Conservation (phyloP, 495 filamentous ascomycete species). For the Penicillium bialowiezense region DNA sequence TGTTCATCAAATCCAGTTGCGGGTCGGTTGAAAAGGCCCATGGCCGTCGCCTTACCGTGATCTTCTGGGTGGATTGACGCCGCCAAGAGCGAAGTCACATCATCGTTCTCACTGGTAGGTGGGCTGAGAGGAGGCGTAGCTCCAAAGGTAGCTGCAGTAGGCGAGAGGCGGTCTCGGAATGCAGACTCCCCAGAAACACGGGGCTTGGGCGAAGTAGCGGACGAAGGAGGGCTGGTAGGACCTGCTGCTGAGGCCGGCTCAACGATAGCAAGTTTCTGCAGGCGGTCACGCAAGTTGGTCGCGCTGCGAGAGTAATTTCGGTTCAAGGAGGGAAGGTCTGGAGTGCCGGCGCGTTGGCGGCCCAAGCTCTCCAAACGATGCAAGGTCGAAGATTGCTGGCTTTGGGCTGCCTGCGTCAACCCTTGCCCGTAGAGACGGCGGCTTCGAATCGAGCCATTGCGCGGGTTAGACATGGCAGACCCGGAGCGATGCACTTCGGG, state of each 20-base stretch:
- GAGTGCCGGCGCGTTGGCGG: slow-evolving; percentile 43
- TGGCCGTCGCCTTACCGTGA: slow-evolving; percentile 78
- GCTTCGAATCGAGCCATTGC: slow-evolving; percentile 58
- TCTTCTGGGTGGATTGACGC: slow-evolving; percentile 71
- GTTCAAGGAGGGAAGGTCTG: slow-evolving; percentile 36
- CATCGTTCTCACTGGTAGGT: slow-evolving; percentile 66
- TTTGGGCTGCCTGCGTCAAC: slow-evolving; percentile 73
- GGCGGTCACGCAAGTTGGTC: slow-evolving; percentile 53
- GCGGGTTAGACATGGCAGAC: slow-evolving; percentile 28
- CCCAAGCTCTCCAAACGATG: slow-evolving; percentile 76
- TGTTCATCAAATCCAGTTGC: slow-evolving; percentile 74
- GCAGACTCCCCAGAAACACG: slow-evolving; percentile 17
- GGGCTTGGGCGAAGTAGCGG: slow-evolving; percentile 34
- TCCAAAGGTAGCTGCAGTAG: slow-evolving; percentile 29
- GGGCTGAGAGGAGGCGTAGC: slow-evolving; percentile 69
- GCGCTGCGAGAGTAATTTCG: slow-evolving; percentile 52
- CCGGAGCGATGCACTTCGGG: slow-evolving; percentile 11
- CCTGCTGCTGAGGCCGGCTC: slow-evolving; percentile 36
- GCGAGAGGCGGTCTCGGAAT: slow-evolving; percentile 25
- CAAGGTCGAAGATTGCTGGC: slow-evolving; percentile 73
- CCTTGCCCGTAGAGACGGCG: slow-evolving; percentile 84
- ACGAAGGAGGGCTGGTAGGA: slow-evolving; percentile 52
- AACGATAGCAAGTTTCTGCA: slow-evolving; percentile 48
- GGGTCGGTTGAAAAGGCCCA: slow-evolving; percentile 82
- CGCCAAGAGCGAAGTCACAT: slow-evolving; percentile 50